Conservation (phyloP, 768 basidiomycete species). For the Rhizopogon vinicolor region DNA sequence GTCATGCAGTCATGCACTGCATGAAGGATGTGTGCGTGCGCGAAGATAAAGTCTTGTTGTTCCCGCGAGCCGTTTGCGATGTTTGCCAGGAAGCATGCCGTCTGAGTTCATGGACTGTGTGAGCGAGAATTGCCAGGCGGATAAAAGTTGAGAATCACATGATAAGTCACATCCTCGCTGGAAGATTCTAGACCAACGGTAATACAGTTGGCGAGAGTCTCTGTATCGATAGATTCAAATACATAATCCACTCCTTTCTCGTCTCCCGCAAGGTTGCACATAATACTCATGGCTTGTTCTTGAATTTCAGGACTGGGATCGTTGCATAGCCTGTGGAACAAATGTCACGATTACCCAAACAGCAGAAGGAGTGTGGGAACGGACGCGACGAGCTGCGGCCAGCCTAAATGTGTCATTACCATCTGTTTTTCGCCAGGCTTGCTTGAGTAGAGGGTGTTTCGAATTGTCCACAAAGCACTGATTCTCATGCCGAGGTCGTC, state of each 20-base stretch:
- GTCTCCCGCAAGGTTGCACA: constrained; percentile 64
- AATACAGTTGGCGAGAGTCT: constrained; percentile 41
- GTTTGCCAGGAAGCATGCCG: constrained; percentile 62
- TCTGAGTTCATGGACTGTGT: constrained; percentile 26
- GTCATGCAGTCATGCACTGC: constrained; percentile 56
- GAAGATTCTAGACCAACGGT: constrained; percentile 44
- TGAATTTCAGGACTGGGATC: constrained; percentile 52
- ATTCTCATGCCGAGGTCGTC: constrained; percentile 54
- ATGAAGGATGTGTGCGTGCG: constrained; percentile 44
- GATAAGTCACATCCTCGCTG: constrained; percentile 50
- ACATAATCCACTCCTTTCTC: constrained; percentile 62
- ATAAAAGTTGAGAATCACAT: constrained; percentile 30
- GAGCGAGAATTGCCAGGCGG: not conserved
- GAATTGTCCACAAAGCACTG: constrained; percentile 83
- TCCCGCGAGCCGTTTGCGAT: constrained; percentile 54
- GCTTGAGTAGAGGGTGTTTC: constrained; percentile 74
- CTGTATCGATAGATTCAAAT: constrained; percentile 47
- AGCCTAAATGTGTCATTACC: constrained; percentile 68
- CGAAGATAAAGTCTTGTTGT: constrained; percentile 50
- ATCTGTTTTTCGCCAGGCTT: constrained; percentile 52
- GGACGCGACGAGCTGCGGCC: constrained; percentile 55
- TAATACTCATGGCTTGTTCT: constrained; percentile 67
- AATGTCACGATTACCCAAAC: not conserved
- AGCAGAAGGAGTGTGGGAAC: constrained; percentile 14
- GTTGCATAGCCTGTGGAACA: constrained; percentile 41